Percentiles rank a stretch among this genome's conserved stretches.
phyloP scores from a whole-genome alignment of 768 basidiomycete genomes.

The Xanthoconium purpureum region DNA sequence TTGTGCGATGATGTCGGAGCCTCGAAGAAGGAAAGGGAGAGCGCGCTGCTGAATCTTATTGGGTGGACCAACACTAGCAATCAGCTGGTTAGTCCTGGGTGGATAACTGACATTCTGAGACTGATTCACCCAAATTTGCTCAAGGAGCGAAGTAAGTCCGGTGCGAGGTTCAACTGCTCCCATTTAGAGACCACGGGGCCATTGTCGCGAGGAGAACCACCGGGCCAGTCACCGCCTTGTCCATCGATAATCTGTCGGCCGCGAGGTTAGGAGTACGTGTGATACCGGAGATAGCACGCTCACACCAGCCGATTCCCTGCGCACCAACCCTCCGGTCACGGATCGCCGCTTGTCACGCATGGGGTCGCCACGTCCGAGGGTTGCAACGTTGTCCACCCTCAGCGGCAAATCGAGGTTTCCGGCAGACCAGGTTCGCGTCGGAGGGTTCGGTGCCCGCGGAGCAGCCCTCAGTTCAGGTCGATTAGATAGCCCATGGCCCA shows the following conservation, averaged over 20 bases:
- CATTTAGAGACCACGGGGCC: slow-evolving; percentile 90
- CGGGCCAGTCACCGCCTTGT: slow-evolving; percentile 54
- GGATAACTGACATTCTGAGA: slow-evolving; percentile 1
- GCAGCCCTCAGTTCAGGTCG: slow-evolving; percentile 62
- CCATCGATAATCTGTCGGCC: slow-evolving; percentile 49
- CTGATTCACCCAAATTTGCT: slow-evolving; percentile 85
- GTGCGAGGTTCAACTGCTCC: slow-evolving; percentile 86
- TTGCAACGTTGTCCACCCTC: slow-evolving; percentile 43
- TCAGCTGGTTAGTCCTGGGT: slow-evolving; percentile 13
- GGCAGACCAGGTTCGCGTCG: slow-evolving; percentile 82
- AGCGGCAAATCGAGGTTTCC: slow-evolving; percentile 74
- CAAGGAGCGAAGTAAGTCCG: slow-evolving; percentile 84
- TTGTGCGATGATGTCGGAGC: slow-evolving; percentile 96
- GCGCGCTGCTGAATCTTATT: slow-evolving; percentile 99
- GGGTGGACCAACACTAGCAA: slow-evolving; percentile 85
- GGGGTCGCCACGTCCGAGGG: slow-evolving; percentile 38
- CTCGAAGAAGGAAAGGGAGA: slow-evolving; percentile 89
- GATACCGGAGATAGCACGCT: slow-evolving; percentile 28
- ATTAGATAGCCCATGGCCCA: slow-evolving; percentile 61
- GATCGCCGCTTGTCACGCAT: slow-evolving; percentile 74
- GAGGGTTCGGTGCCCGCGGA: slow-evolving; percentile 63
- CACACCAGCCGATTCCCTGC: slow-evolving; percentile 75
- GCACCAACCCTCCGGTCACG: slow-evolving; percentile 55
- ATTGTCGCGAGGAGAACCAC: slow-evolving; percentile 57
- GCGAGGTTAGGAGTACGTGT: slow-evolving; percentile 13